Evolutionary conservation across 139 green algal genomes (phyloP).

Genomic region (Chlorella sp.): DNA sequence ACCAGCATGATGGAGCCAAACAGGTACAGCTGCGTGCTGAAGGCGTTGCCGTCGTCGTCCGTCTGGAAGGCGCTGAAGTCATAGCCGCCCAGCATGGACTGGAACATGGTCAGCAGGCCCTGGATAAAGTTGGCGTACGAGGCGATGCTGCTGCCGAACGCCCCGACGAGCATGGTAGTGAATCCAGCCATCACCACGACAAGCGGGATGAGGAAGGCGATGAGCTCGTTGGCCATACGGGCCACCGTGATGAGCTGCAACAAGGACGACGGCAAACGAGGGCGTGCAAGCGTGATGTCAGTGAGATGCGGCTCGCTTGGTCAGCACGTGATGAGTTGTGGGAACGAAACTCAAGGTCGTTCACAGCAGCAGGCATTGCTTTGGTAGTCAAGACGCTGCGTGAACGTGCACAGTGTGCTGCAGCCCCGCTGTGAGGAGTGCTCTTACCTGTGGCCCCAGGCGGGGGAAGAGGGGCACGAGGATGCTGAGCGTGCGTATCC

Average conservation of each 20-base stretch:
- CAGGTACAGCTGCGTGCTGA: background rate
- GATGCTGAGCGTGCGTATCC: constrained; percentile 22
- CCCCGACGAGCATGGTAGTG: constrained; percentile 11
- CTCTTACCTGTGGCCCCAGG: constrained; percentile 22
- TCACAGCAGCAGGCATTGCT: too few species aligned
- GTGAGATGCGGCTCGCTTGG: too few species aligned
- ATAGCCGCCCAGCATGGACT: constrained; percentile 19
- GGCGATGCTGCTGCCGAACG: constrained; percentile 3
- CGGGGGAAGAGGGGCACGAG: constrained; percentile 21
- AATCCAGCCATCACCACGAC: constrained; percentile 20
- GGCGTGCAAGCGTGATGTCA: too few species aligned
- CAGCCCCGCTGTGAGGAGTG: too few species aligned
- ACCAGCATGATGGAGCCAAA: background rate
- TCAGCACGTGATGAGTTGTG: too few species aligned
- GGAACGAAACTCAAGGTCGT: too few species aligned
- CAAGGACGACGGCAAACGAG: too few species aligned
- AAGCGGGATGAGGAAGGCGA: constrained; percentile 23
- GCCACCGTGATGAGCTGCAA: constrained; percentile 29
- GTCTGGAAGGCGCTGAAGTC: constrained; percentile 4
- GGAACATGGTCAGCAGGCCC: constrained; percentile 14
- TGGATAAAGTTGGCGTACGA: background rate
- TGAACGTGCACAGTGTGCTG: too few species aligned
- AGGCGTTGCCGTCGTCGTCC: constrained; percentile 1
- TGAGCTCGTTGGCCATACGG: constrained; percentile 19
- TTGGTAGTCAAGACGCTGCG: too few species aligned